These are phyloP conservation scores for Phytophthora pseudosyringae DNA, from an alignment of 352 stramenopile genomes.

Conservation along the genomic window DNA sequence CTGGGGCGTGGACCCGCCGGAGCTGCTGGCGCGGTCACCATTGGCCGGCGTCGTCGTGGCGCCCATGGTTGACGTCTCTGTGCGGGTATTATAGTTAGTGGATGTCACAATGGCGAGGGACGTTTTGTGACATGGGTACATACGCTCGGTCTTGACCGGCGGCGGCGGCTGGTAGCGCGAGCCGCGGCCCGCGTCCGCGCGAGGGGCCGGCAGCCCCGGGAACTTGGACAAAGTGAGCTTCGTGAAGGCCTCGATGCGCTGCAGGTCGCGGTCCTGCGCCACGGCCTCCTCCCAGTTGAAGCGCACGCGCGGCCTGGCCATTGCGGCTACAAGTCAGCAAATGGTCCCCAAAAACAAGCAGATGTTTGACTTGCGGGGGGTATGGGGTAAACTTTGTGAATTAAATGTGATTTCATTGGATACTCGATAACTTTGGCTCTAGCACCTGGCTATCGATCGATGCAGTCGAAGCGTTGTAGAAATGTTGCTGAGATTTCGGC, in stretches of 20 bases:
- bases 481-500: no score
- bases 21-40: neutral
- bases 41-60: neutral
- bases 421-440: no score
- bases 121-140: constrained; percentile 7
- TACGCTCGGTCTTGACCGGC: constrained; percentile 30
- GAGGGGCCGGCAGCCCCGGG: constrained; percentile 6
- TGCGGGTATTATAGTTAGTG: neutral
- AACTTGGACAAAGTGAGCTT: constrained; percentile 32
- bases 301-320: constrained; percentile 7
- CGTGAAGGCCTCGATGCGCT: constrained; percentile 33
- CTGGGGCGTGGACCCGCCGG: constrained; percentile 8
- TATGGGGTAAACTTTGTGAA: neutral
- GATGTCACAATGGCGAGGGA: neutral
- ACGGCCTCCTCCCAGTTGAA: constrained; percentile 47
- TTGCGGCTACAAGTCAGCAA: constrained; percentile 1
- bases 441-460: no score
- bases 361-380: neutral
- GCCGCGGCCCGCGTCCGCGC: constrained; percentile 6
- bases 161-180: constrained; percentile 24
- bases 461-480: no score
- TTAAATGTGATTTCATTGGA: no score
- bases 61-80: constrained; percentile 2
- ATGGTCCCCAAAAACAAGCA: neutral
- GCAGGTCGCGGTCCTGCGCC: constrained; percentile 31